Base-by-base conservation (phyloP, 768 basidiomycete genomes). In the Filobasidium wieringae region DNA sequence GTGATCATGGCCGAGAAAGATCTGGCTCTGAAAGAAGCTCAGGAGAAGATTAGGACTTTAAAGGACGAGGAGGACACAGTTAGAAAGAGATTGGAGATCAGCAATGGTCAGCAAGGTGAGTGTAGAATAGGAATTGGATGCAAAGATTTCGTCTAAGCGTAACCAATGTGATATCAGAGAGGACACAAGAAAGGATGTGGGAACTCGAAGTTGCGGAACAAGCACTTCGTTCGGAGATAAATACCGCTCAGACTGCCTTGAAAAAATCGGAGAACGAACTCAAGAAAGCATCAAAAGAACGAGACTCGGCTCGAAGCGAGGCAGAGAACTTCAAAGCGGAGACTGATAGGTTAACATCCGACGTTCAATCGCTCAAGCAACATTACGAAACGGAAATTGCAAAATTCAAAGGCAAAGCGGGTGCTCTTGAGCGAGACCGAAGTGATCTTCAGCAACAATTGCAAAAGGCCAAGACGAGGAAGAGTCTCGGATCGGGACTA, bases 131-230 rank as follows among this genome's bases (percentile, higher is more conserved):
- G n/a, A n/a, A n/a, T n/a, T n/a, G n/a, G n/a, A n/a, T n/a, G n/a
- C n/a, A n/a, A n/a, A n/a, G n/a, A n/a, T n/a, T n/a, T n/a, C n/a
- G n/a, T n/a, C n/a, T n/a, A n/a, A n/a, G n/a, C n/a, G n/a, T n/a
- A n/a, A n/a, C n/a, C n/a, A 15, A n/a, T n/a, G 0, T 8, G 34
- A 19, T 41, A 29, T 9, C 29, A 85, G 93, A 96, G 72, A 89
- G 90, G 63, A 93, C 84, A 82, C 90, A 90, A 76, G 93, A 97
- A 76, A 90, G 92, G 75, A 97, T 95, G 72, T 97, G 95, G 95
- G 93, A 97, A 69, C 83, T 96, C 57, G 93, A 97, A 77, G 90
- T 96, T 50, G 81, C 81, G 15, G 77, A 90, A 29, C 93, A 97
- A 71, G 91, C 95, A 59, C 79, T 91, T 24, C 84, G 84, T 36